Conservation (phyloP, 441 rosid species). For the Erodium trifolium region DNA sequence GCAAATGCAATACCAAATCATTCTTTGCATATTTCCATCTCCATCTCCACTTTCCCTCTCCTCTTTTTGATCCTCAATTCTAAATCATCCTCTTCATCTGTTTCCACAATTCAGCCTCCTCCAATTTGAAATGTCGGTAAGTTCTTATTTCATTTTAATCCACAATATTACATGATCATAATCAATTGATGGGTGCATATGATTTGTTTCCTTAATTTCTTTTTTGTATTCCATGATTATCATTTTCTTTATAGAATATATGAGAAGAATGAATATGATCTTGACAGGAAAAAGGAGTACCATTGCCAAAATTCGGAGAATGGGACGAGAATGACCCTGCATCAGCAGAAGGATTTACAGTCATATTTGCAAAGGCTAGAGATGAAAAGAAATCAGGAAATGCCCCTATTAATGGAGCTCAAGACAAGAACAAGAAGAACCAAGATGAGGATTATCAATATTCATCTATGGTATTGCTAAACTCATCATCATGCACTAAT, state of each 20-base stretch:
- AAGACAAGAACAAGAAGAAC: constrained; percentile 19
- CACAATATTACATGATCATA: neutral
- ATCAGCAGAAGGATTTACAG: constrained; percentile 77
- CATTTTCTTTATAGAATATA: no score
- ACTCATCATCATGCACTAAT: no score
- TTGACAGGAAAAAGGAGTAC: constrained; percentile 49
- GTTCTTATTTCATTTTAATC: neutral
- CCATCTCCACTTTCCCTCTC: neutral
- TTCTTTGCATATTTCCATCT: no score
- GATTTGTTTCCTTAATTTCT: no score
- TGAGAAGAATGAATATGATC: neutral
- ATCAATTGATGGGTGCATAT: neutral
- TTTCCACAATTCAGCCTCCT: neutral
- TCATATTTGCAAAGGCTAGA: constrained; percentile 74
- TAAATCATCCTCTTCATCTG: no score
- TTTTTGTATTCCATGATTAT: neutral
- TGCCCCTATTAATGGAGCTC: constrained; percentile 16
- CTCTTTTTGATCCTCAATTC: neutral
- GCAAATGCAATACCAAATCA: no score
- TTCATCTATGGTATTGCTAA: neutral
- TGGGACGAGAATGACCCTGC: constrained; percentile 93
- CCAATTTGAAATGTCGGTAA: neutral
- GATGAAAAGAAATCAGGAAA: constrained; percentile 59
- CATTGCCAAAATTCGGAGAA: constrained; percentile 84
- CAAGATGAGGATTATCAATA: constrained; percentile 12